Evolutionary conservation across 2,329 filamentous ascomycete species (phyloP).

Genomic region (Pseudohalonectria lignicola): DNA sequence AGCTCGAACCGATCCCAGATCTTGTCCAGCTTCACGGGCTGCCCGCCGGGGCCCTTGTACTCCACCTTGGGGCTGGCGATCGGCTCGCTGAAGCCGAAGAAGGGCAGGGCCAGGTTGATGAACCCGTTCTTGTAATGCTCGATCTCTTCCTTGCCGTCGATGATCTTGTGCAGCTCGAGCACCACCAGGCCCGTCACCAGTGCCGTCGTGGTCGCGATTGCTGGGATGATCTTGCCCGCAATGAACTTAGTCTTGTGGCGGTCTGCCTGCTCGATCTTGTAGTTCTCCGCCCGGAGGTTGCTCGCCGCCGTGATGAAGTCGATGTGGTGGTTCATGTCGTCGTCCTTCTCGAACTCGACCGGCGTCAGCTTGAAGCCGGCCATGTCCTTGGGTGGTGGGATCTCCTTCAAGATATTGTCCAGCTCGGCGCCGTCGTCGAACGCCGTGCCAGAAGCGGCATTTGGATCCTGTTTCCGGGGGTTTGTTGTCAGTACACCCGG

Average conservation of each 20-base stretch:
- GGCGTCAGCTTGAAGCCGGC: slow-evolving; percentile 82
- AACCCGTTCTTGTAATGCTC: slow-evolving; percentile 99
- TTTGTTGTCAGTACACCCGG: slow-evolving; percentile 14
- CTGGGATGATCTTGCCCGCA: slow-evolving; percentile 97
- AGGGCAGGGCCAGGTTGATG: slow-evolving; percentile 88
- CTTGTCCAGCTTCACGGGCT: slow-evolving; percentile 73
- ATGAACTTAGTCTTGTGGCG: slow-evolving; percentile 99
- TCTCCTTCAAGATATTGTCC: slow-evolving; percentile 55
- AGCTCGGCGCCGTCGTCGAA: slow-evolving; percentile 70
- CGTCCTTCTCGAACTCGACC: slow-evolving; percentile 95
- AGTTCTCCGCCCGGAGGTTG: slow-evolving; percentile 94
- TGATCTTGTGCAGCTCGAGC: slow-evolving; percentile 89
- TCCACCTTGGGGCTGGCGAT: slow-evolving; percentile 88
- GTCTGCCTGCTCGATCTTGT: slow-evolving; percentile 88
- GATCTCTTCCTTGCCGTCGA: slow-evolving; percentile 92
- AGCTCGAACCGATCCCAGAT: slow-evolving; percentile 97
- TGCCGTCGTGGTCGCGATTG: slow-evolving; percentile 94
- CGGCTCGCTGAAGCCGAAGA: slow-evolving; percentile 97
- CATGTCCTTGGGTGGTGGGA: slow-evolving; percentile 71
- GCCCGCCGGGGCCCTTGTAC: slow-evolving; percentile 69
- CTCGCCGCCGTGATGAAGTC: slow-evolving; percentile 97
- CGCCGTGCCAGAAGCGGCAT: slow-evolving; percentile 42
- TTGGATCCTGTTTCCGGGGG: slow-evolving; percentile 55
- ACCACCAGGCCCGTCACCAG: slow-evolving; percentile 89
- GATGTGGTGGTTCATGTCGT: slow-evolving; percentile 96